Percentiles rank a stretch among this genome's conserved stretches.
Conservation (phyloP, 1,284 basidiomycete species). For the Cutaneotrichosporon sp. region DNA sequence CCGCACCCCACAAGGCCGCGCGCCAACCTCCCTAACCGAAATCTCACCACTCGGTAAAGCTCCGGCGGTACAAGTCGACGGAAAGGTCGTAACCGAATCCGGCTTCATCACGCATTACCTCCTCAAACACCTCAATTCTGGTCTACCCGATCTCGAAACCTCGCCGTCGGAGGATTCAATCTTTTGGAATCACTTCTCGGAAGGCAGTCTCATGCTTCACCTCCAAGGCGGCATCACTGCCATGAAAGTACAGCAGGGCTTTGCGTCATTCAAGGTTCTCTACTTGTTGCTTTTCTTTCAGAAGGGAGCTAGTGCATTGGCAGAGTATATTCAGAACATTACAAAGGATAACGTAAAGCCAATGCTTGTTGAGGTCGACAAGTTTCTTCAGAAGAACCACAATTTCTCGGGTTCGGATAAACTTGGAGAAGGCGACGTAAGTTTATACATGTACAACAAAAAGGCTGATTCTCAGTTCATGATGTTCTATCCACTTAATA, state of each 20-base stretch:
- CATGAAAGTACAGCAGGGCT: constrained; percentile 3
- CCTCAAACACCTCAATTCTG: constrained; percentile 19
- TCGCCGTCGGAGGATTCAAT: constrained; percentile 26
- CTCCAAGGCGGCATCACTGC: constrained; percentile 26
- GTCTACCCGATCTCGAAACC: constrained; percentile 22
- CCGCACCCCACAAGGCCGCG: constrained; percentile 28
- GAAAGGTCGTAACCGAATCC: constrained; percentile 37
- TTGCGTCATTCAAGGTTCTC: constrained; percentile 3
- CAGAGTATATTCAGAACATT: constrained; percentile 3
- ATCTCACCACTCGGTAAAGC: constrained; percentile 41
- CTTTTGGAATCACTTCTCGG: constrained; percentile 45
- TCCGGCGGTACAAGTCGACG: constrained; percentile 38
- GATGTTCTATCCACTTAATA: constrained; percentile 20
- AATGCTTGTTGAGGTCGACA: constrained; percentile 33
- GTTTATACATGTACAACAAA: constrained; percentile 14
- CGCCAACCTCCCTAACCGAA: constrained; percentile 32
- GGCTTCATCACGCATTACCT: constrained; percentile 40
- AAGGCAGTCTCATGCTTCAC: constrained; percentile 42
- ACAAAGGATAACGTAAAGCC: constrained; percentile 17
- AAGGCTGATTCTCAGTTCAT: constrained; percentile 19
- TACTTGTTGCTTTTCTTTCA: constrained; percentile 12
- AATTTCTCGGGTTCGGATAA: constrained; percentile 41
- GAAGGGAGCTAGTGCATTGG: background rate
- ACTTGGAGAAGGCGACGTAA: constrained; percentile 45
- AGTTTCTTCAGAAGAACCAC: constrained; percentile 27